Evolutionary conservation across 169 alveolate species (phyloP).

Genomic region (Eimeria sp.): DNA sequence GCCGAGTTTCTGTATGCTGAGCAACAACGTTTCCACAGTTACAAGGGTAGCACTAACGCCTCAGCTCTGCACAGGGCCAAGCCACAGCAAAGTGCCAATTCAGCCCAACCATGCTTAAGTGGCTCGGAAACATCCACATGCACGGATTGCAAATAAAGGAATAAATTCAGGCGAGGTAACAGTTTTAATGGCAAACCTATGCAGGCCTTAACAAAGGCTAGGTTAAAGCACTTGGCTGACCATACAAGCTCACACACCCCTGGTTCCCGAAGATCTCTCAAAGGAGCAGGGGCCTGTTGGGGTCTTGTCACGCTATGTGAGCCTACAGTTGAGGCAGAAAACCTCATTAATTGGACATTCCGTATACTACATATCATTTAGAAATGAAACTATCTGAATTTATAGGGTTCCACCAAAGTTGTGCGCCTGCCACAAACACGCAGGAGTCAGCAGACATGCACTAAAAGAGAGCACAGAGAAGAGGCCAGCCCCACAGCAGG

Average conservation of each 20-base stretch:
- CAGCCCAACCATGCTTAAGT: not conserved
- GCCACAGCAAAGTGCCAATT: not conserved
- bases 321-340: not conserved
- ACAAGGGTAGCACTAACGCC: not conserved
- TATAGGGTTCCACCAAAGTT: slow-evolving; percentile 10
- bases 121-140: not conserved
- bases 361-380: not conserved
- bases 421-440: slow-evolving; percentile 7
- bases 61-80: not conserved
- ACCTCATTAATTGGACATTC: not conserved
- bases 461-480: slow-evolving; percentile 37
- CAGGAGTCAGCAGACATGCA: slow-evolving; percentile 26
- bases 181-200: not conserved
- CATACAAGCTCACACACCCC: slow-evolving; percentile 15
- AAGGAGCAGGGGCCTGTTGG: not conserved
- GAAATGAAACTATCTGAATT: not conserved
- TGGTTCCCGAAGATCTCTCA: not conserved
- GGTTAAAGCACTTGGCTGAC: slow-evolving; percentile 1
- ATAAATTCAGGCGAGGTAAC: not conserved
- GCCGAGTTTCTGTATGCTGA: not conserved
- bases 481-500: slow-evolving; percentile 14
- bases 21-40: not conserved
- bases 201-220: slow-evolving; percentile 10
- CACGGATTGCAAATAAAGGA: not conserved
- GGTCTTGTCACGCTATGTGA: not conserved